These are phyloP conservation scores for Arthrinium phaeospermum DNA, from an alignment of 2,329 filamentous ascomycete genomes.

Conservation along the genomic window DNA sequence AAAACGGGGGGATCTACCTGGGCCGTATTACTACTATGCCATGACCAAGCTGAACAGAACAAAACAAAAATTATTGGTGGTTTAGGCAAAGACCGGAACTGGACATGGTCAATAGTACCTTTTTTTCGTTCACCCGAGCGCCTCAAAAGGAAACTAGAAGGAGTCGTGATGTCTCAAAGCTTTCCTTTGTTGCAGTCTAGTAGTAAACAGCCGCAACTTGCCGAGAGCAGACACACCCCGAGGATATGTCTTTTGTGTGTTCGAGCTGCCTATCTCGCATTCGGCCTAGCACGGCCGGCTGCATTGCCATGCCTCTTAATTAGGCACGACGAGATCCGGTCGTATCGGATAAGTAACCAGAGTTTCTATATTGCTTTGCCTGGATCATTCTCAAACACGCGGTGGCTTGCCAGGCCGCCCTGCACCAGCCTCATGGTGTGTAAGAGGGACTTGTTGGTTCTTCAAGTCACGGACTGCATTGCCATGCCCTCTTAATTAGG, in stretches of 20 bases:
- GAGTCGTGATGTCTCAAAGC: background rate
- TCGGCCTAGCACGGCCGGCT: background rate
- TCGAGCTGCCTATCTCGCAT: background rate
- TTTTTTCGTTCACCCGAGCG: background rate
- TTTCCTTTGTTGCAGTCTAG: background rate
- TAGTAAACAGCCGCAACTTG: slow-evolving; percentile 2
- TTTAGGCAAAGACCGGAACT: background rate
- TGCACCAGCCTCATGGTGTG: background rate
- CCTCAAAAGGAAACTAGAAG: background rate
- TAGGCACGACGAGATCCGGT: background rate
- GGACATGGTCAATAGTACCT: background rate
- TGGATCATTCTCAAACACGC: slow-evolving; percentile 6
- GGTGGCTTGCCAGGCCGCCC: background rate
- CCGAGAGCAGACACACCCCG: background rate
- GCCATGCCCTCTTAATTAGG: background rate
- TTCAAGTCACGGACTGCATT: too few relatives aligned
- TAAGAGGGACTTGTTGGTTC: too few relatives aligned
- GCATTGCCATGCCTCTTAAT: too few relatives aligned
- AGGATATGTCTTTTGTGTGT: background rate
- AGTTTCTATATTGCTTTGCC: background rate
- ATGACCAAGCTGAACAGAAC: background rate
- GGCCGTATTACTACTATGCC: background rate
- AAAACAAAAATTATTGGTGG: background rate
- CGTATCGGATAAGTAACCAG: background rate
- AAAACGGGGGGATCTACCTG: background rate